These are phyloP conservation scores for Colletotrichum euphorbiae DNA, from an alignment of 2,329 filamentous ascomycete species.

Conservation along the genomic window DNA sequence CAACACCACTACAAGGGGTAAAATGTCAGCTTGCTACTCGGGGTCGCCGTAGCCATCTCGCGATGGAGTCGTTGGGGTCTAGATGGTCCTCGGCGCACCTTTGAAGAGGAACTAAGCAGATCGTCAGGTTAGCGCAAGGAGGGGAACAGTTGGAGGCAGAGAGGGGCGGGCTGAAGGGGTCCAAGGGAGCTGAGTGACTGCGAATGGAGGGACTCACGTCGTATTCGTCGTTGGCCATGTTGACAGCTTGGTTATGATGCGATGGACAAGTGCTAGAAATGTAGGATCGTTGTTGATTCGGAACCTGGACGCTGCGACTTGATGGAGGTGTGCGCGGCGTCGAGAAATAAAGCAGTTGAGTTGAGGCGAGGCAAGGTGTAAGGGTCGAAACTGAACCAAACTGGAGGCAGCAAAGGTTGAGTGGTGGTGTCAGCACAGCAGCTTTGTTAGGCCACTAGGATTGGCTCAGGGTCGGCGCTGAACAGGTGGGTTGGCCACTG, in stretches of 20 bases:
- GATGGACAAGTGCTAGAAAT: slow-evolving; percentile 41
- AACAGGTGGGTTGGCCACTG: slow-evolving; percentile 14
- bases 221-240: slow-evolving; percentile 99
- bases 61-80: slow-evolving; percentile 40
- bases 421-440: slow-evolving; percentile 31
- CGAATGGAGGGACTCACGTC: slow-evolving; percentile 75
- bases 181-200: slow-evolving; percentile 18
- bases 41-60: slow-evolving; percentile 10
- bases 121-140: slow-evolving; percentile 41
- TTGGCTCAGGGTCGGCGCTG: slow-evolving; percentile 12
- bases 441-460: slow-evolving; percentile 21
- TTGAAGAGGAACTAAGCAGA: slow-evolving; percentile 93
- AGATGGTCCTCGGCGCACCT: slow-evolving; percentile 67
- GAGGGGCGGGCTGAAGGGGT: slow-evolving; percentile 23
- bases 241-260: slow-evolving; percentile 52
- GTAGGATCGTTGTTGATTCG: slow-evolving; percentile 44
- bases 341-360: slow-evolving; percentile 39
- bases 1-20: slow-evolving; percentile 78
- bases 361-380: slow-evolving; percentile 39
- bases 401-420: slow-evolving; percentile 29
- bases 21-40: slow-evolving; percentile 46
- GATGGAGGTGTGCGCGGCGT: slow-evolving; percentile 39
- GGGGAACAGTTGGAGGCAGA: slow-evolving; percentile 44
- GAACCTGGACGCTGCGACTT: slow-evolving; percentile 31
- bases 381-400: slow-evolving; percentile 39